phyloP scores from a whole-genome alignment of 495 filamentous ascomycete genomes.

The Penicillium nucicola region DNA sequence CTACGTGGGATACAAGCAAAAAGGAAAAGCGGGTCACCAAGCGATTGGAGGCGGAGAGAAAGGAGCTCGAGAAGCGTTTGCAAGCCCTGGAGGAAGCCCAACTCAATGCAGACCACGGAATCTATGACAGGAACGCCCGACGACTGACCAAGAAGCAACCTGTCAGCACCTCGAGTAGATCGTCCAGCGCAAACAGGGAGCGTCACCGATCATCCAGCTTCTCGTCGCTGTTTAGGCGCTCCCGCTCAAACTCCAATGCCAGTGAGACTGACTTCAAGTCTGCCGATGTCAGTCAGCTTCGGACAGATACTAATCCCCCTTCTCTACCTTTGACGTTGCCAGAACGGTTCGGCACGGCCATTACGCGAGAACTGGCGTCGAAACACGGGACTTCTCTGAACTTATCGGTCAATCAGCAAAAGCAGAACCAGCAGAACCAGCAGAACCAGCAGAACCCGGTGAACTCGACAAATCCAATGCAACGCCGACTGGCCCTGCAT shows the following conservation, averaged over 20 bases:
- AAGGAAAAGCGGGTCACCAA: conserved; percentile 35
- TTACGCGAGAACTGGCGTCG: conserved; percentile 30
- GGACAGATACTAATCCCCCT: conserved; percentile 13
- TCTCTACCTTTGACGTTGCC: conserved; percentile 26
- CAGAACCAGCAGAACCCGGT: not conserved
- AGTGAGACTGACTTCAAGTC: conserved; percentile 13
- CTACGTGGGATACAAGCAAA: conserved; percentile 18
- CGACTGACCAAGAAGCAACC: conserved; percentile 41
- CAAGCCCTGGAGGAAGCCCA: conserved; percentile 31
- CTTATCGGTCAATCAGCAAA: conserved; percentile 9
- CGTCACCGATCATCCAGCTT: conserved; percentile 28
- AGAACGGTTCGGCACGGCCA: conserved; percentile 32
- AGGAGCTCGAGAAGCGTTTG: conserved; percentile 36
- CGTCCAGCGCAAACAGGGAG: conserved; percentile 31
- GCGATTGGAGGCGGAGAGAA: conserved; percentile 36
- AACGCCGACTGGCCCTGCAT: conserved; percentile 4
- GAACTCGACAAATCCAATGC: not conserved
- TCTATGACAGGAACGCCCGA: conserved; percentile 24
- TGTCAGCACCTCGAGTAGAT: conserved; percentile 26
- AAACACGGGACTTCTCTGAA: conserved; percentile 27
- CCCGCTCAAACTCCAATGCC: conserved; percentile 28
- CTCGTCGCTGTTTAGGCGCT: conserved; percentile 31
- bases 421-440: not conserved
- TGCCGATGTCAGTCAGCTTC: conserved; percentile 2
- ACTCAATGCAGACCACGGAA: conserved; percentile 11